phyloP scores from a whole-genome alignment of 768 basidiomycete species.

The Vishniacozyma victoriae region DNA sequence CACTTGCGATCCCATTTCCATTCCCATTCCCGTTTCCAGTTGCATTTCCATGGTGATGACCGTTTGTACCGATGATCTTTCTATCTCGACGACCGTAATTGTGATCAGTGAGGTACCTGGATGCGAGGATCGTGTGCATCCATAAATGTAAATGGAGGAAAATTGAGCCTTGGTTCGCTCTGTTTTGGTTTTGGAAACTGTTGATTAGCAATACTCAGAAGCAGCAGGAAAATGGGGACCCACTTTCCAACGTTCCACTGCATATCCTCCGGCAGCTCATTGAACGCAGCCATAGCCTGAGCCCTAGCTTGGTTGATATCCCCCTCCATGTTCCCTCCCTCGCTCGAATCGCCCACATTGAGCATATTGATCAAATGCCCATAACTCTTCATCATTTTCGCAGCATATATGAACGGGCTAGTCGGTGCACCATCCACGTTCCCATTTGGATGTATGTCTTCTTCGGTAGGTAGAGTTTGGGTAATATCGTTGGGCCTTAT shows the following conservation, averaged over 20 bases:
- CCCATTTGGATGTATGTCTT: conserved; percentile 10
- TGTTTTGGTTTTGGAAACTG: conserved; percentile 23
- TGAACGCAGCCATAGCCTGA: conserved; percentile 16
- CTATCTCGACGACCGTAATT: too few species aligned
- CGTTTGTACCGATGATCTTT: too few species aligned
- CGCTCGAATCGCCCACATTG: conserved; percentile 8
- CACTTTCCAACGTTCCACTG: conserved; percentile 30
- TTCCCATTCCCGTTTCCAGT: not conserved
- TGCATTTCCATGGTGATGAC: too few species aligned
- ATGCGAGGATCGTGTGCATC: conserved; percentile 14
- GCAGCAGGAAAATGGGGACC: conserved; percentile 2
- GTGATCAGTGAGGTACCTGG: not conserved
- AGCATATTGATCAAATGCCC: conserved; percentile 27
- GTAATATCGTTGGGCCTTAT: conserved; percentile 28
- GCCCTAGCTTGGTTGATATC: conserved; percentile 2
- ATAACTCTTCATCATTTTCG: conserved; percentile 22
- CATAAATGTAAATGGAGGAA: conserved; percentile 31
- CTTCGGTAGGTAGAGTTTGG: conserved; percentile 15
- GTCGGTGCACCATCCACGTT: not conserved
- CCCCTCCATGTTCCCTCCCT: not conserved
- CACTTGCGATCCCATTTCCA: not conserved
- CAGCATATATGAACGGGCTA: conserved; percentile 18
- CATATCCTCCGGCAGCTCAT: conserved; percentile 20
- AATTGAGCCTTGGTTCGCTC: conserved; percentile 16
- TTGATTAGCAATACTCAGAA: not conserved